Conservation (phyloP, 495 filamentous ascomycete genomes). For the Margaritispora aquatica region DNA sequence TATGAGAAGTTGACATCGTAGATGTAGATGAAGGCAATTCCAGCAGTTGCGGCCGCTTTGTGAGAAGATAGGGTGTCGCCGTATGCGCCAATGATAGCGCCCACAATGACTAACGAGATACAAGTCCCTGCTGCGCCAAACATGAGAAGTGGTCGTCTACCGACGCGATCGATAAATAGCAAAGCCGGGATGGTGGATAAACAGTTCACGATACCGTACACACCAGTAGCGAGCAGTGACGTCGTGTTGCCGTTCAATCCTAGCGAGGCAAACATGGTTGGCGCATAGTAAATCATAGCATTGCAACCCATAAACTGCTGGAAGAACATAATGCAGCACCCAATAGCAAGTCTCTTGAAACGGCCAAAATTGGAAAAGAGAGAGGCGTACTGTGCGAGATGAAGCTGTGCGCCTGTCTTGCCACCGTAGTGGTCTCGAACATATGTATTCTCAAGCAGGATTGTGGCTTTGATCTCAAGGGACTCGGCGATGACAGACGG, state of each 20-base stretch:
- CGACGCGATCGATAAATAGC: constrained; percentile 53
- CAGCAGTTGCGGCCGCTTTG: constrained; percentile 63
- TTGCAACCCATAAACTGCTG: constrained; percentile 46
- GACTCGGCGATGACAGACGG: constrained; percentile 64
- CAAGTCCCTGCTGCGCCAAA: constrained; percentile 43
- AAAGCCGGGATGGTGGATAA: constrained; percentile 57
- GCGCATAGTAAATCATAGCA: constrained; percentile 22
- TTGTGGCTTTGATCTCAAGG: constrained; percentile 72
- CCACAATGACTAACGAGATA: constrained; percentile 56
- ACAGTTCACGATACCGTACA: constrained; percentile 36
- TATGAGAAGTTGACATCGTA: constrained; percentile 74
- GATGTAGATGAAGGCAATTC: constrained; percentile 71
- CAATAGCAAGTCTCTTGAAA: constrained; percentile 56
- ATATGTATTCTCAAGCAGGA: constrained; percentile 59
- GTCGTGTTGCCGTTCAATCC: constrained; percentile 58
- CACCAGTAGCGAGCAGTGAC: constrained; percentile 37
- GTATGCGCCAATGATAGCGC: constrained; percentile 60
- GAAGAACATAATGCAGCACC: constrained; percentile 62
- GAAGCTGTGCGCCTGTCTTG: constrained; percentile 25
- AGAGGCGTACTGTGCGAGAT: constrained; percentile 24
- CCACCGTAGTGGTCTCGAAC: constrained; percentile 26
- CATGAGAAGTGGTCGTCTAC: constrained; percentile 48
- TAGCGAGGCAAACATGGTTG: constrained; percentile 52
- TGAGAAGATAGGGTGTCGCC: constrained; percentile 49
- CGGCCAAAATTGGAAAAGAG: constrained; percentile 14